Evolutionary conservation across 164 flowering plant species (phyloP), one percentile per base, ranked within the genome.

Genomic region (Paratinospora sagittata): DNA sequence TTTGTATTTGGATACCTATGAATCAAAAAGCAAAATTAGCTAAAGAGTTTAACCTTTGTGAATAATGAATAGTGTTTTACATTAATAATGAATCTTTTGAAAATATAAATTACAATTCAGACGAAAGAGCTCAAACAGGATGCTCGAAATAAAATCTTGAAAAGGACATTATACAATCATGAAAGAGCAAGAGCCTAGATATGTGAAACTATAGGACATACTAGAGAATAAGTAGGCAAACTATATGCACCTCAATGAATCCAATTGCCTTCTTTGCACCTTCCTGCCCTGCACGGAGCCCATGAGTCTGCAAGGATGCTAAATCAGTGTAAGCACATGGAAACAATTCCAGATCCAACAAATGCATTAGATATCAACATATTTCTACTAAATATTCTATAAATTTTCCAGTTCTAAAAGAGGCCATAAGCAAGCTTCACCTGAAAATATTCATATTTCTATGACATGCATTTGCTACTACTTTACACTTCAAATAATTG

Each of bases 231-330:
- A 23, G 6, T 27, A 47, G 60, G 17, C 26, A 67, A 73, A 75
- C 23, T n/a, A 76, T n/a, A 63, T 80, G 62, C 68, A 90, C 97
- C 98, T 96, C 96, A 65, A 89, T 26, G 76, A 96, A 93, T 68
- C 97, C 87, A 63, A 96, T 89, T 43, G 85, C 98, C 75, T 84
- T 91, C 87, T 85, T 91, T 5, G 86, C 85, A 82, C 87, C 78
- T 73, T 82, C 90, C 81, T 89, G 88, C 62, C 90, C 92, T 81
- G 68, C 88, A 65, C 97, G 83, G 47, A 96, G 72, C 16, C 97
- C 97, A 76, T 93, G 96, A 65, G 96, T 96, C 99, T 96, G 81
- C 65, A 80, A 74, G 73, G 19, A 72, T 26, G 78, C 10, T 34
- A 69, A 70, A 69, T 21, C 30, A 70, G 37, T 65, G 30, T 55